Evolutionary conservation across 2,329 filamentous ascomycete species (phyloP), one percentile per base, ranked within the genome.

Genomic region (Lasiodiplodia citricola): DNA sequence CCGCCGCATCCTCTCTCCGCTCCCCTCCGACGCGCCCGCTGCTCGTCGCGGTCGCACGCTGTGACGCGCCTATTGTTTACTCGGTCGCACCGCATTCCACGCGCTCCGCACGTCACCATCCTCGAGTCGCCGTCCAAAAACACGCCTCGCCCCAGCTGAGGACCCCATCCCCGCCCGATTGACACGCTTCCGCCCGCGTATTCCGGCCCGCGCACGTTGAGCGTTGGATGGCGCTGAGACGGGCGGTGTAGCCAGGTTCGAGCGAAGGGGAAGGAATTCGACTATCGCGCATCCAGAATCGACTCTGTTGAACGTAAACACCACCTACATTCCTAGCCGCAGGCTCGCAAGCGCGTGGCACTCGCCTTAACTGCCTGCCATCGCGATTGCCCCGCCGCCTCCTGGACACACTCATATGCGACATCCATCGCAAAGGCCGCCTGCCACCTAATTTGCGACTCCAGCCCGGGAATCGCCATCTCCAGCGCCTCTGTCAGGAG

Each of bases 1-100:
- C 55, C n/a, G 28, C 56, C 66, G 52, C 41, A 35, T 35, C 55
- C 50, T 37, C 21, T 31, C 50, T 25, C 21, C 31, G 31, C 7
- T 37, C 67, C 38, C 25, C 58, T 18, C 58, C 56, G 52, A 58
- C 66, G 65, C 54, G 54, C 54, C 65, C 65, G 41, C 28, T 55
- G 54, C 65, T 23, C 51, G 35, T 38, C 54, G 25, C 44, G 44
- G 60, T 64, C 60, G 60, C 60, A 64, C 44, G 47, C 31, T 41
- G 52, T 54, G 57, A 68, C 67, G 67, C 67, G 67, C 67, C 57
- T 54, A 68, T 68, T 68, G 67, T 68, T 68, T 68, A 68, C 67
- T 57, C 51, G 58, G 51, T 64, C 50, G 57, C 67, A 64, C 57
- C 38, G 60, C 67, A 65, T 68, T 65, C 66, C 66, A 68, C 57